Evolutionary conservation across 441 rosid genomes (phyloP).

Genomic region (Euphorbia schlechtendalii): DNA sequence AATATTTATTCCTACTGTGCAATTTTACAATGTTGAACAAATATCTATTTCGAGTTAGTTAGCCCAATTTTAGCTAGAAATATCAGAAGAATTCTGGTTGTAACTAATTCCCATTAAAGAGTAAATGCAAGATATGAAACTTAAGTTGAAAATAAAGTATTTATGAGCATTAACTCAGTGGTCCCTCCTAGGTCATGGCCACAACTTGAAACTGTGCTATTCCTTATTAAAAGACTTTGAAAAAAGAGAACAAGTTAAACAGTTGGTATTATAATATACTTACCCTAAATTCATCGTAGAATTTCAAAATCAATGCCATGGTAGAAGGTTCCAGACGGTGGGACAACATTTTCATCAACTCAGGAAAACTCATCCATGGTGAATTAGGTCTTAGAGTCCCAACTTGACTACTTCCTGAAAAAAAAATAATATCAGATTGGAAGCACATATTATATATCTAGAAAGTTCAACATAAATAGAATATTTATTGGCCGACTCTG

Average conservation of each 20-base stretch:
- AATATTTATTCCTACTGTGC: neutral
- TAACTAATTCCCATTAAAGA: neutral
- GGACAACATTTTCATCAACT: conserved; percentile 25
- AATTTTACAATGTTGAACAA: no score
- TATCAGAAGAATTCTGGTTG: no score
- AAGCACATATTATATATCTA: neutral
- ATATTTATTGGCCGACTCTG: neutral
- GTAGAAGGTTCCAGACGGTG: conserved; percentile 25
- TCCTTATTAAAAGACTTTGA: neutral
- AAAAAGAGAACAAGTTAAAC: neutral
- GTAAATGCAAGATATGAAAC: neutral
- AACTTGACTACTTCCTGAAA: neutral
- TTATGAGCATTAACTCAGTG: neutral
- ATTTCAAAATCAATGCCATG: conserved; percentile 23
- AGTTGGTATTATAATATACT: neutral
- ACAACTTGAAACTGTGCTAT: neutral
- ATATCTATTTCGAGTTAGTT: neutral
- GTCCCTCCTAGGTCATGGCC: neutral
- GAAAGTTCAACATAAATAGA: neutral
- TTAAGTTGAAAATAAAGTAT: neutral
- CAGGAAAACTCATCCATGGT: conserved; percentile 25
- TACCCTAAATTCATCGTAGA: conserved; percentile 30
- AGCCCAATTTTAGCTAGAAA: no score
- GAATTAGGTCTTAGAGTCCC: conserved; percentile 20
- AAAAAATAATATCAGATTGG: neutral